Evolutionary conservation across 225 moss, liverwort and hornwort genomes (phyloP).

Genomic region (Rhytidiadelphus loreus): DNA sequence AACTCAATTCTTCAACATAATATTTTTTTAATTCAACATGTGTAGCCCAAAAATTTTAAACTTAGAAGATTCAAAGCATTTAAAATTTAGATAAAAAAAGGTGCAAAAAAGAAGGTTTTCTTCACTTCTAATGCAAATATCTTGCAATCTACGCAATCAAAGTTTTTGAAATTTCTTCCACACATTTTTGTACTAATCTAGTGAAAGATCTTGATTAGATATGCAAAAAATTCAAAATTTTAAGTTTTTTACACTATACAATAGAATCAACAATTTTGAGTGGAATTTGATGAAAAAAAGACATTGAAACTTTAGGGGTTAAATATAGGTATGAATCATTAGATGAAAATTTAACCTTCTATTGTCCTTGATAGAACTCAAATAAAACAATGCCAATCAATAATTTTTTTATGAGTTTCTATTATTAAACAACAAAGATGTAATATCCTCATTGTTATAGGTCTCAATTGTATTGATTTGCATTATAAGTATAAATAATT

Average conservation of each 20-base stretch:
- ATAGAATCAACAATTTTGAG: not conserved
- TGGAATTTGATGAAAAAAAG: too few relatives aligned
- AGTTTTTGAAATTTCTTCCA: not conserved
- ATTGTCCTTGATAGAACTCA: not conserved
- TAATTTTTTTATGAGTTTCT: not conserved
- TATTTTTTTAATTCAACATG: not conserved
- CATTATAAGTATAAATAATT: not conserved
- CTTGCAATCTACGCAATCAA: fast-evolving
- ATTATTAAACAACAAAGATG: not conserved
- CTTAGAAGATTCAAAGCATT: not conserved
- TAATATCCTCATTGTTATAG: not conserved
- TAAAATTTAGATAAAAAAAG: not conserved
- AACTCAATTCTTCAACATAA: not conserved
- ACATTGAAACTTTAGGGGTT: fast-evolving
- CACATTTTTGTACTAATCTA: not conserved
- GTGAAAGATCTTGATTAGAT: fast-evolving
- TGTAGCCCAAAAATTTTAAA: not conserved
- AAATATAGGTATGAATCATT: not conserved
- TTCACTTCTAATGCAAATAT: not conserved
- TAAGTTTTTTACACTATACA: not conserved
- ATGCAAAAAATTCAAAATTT: not conserved
- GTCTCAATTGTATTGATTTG: not conserved
- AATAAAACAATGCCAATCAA: not conserved
- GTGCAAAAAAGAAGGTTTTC: not conserved
- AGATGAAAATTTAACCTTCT: not conserved